These are phyloP conservation scores for Populus hybrid DNA, from an alignment of 441 rosid species.

Conservation along the genomic window DNA sequence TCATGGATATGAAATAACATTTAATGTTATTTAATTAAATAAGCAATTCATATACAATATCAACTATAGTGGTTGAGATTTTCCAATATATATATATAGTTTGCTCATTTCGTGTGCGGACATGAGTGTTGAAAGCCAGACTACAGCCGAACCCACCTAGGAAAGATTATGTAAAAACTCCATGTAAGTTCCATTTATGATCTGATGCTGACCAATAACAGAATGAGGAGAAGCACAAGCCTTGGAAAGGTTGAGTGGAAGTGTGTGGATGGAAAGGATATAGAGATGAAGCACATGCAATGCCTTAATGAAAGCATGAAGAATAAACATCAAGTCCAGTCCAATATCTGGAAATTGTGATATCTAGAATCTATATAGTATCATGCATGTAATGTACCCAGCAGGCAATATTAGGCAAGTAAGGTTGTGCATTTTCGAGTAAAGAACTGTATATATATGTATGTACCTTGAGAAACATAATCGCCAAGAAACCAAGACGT, in stretches of 20 bases:
- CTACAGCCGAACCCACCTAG: too few relatives aligned
- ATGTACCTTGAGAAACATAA: slow-evolving; percentile 63
- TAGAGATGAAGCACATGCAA: neutral
- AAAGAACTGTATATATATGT: neutral
- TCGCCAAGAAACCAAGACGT: slow-evolving; percentile 90
- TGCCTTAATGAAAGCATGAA: neutral
- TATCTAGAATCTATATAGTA: too few relatives aligned
- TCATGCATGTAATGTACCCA: too few relatives aligned
- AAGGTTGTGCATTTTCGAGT: neutral
- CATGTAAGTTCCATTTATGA: neutral
- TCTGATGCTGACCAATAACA: neutral
- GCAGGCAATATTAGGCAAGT: too few relatives aligned
- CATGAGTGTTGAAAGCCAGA: too few relatives aligned
- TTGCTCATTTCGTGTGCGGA: too few relatives aligned
- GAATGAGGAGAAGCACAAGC: neutral
- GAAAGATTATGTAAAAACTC: neutral
- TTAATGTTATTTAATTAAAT: too few relatives aligned
- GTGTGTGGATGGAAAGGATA: neutral
- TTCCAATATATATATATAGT: too few relatives aligned
- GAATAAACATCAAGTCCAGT: neutral
- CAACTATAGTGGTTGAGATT: neutral
- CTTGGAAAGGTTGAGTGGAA: neutral
- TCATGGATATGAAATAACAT: neutral
- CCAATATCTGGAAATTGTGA: too few relatives aligned
- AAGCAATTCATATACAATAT: neutral